These are phyloP conservation scores for Globisporangium irregulare DNA, from an alignment of 352 stramenopile species.

Conservation along the genomic window DNA sequence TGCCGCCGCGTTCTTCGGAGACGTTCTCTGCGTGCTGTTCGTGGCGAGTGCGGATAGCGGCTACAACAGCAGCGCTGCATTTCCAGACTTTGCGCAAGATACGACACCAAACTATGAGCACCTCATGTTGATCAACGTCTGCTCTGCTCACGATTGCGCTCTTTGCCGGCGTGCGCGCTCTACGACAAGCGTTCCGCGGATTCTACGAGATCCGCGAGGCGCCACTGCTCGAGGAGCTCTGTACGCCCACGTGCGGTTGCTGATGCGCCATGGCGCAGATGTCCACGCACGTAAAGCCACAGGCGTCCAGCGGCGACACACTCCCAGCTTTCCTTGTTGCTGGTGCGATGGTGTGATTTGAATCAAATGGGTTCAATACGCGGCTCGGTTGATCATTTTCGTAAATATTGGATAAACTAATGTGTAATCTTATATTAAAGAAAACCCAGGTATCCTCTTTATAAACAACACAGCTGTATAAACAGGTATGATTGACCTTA, in stretches of 20 bases:
- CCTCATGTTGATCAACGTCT: background rate
- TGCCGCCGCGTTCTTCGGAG: background rate
- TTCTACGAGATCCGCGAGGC: background rate
- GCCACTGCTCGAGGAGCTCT: background rate
- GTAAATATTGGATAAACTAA: background rate
- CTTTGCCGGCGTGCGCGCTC: background rate
- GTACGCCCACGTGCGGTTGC: background rate
- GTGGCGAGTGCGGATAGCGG: background rate
- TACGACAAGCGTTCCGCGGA: background rate
- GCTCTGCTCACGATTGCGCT: background rate
- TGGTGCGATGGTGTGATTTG: background rate
- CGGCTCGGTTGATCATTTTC: background rate
- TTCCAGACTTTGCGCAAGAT: background rate
- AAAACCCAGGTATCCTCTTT: background rate
- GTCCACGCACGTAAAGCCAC: background rate
- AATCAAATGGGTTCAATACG: constrained; percentile 4
- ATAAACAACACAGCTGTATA: background rate
- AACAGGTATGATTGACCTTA: background rate
- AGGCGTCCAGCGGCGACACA: background rate
- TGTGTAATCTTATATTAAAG: background rate
- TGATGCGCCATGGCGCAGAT: background rate
- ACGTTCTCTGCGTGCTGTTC: background rate
- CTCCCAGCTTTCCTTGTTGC: background rate
- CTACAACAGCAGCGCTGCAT: background rate
- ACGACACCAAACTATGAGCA: background rate